Conservation (phyloP, 148 eudicot species). For the Nepenthes mirabilis region DNA sequence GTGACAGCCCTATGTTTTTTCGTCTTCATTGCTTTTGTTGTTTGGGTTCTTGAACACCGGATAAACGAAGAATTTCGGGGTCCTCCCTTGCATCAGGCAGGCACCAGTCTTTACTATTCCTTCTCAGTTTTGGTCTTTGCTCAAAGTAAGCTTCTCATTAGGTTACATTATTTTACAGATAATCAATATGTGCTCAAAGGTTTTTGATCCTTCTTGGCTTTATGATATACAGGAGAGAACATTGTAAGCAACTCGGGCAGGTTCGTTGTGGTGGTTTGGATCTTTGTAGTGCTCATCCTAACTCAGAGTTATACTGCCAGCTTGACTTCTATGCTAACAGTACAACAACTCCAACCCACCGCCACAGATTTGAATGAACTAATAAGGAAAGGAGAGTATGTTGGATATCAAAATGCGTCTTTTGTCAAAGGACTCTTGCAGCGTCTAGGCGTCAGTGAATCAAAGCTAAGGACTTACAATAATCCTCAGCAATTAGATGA, state of each 20-base stretch:
- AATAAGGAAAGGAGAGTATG: conserved; percentile 14
- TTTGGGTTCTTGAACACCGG: conserved; percentile 43
- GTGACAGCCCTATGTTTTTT: conserved; percentile 21
- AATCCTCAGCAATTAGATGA: neutral
- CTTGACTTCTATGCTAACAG: conserved; percentile 32
- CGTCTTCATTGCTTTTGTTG: conserved; percentile 30
- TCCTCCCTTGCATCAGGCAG: conserved; percentile 26
- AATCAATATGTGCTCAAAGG: neutral
- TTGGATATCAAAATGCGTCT: conserved; percentile 21
- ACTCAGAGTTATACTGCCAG: conserved; percentile 35
- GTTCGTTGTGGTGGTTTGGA: conserved; percentile 34
- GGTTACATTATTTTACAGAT: neutral
- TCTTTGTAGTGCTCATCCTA: conserved; percentile 28
- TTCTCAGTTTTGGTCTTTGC: conserved; percentile 49
- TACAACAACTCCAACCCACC: conserved; percentile 21
- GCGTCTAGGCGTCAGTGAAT: neutral
- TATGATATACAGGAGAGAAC: conserved; percentile 18
- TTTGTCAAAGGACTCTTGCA: conserved; percentile 13
- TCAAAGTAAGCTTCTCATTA: conserved; percentile 19
- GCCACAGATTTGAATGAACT: conserved; percentile 21
- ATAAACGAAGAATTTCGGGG: conserved; percentile 40
- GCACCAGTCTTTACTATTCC: conserved; percentile 37
- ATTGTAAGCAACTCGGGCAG: conserved; percentile 23
- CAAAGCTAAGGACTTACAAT: conserved; percentile 10
- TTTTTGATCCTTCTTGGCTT: neutral